Base-by-base conservation (phyloP, 2,329 filamentous ascomycete genomes). In the Trichoderma breve region DNA sequence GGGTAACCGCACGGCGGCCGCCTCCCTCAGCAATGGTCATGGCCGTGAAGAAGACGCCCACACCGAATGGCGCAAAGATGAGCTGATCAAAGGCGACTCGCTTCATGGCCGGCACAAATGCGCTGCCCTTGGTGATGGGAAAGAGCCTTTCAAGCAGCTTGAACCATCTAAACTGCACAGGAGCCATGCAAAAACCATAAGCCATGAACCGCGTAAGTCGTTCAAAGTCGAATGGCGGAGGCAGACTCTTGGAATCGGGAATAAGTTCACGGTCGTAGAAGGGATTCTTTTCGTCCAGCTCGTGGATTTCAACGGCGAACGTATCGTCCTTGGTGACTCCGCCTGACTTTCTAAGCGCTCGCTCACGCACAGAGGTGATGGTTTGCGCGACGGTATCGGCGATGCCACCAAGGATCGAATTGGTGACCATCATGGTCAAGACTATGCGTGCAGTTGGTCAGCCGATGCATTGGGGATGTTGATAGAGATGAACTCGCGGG, bases 381-480 rank as follows among this genome's bases (percentile, higher is more conserved):
- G 93, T 91, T 82, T 99, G 96, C 72, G 96, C 96, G 62, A 97
- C 93, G 39, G 96, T 98, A 82, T 99, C 96, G 82, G 96, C 96
- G 76, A 99, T 92, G 77, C 96, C 96, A 84, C 94, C 94, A 72
- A 99, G 90, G 71, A 98, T 92, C 76, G 96, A 93, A 84, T 99
- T 99, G 81, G 95, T 97, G 80, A 98, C 93, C 95, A 99, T 99
- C 83, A 97, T 99, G 74, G 96, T 99, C 78, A 99, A 89, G 55
- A 99, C 93, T 93, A 80, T 72, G n/a, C 8, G 24, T 12, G 21
- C n/a, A 18, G 24, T 26, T 21, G 12, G 34, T 66, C 65, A 72
- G 67, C 34, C 55, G 61, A 39, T 47, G 14, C 24, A 65, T 36
- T 24, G 12, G 8, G 18, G 36, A 51, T 12, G 18, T 2, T 12